Percentiles rank a stretch among this genome's conserved stretches.
phyloP scores from a whole-genome alignment of 352 stramenopile genomes.

The Pythium vanterpoolii region DNA sequence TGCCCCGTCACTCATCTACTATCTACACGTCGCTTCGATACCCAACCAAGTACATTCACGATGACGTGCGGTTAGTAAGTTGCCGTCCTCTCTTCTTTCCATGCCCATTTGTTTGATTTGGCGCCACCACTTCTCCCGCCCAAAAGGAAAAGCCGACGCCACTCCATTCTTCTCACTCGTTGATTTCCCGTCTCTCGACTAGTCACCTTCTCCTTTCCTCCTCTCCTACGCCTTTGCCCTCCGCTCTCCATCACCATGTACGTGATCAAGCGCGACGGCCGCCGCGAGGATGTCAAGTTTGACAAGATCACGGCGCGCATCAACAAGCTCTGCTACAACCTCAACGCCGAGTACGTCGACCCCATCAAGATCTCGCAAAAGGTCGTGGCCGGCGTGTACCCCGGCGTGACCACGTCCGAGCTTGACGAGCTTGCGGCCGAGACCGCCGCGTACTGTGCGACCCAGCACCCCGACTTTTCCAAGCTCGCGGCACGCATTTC shows the following conservation, averaged over 20 bases:
- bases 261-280: conserved; percentile 94
- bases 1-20: neutral
- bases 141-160: neutral
- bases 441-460: conserved; percentile 96
- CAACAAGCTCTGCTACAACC: conserved; percentile 97
- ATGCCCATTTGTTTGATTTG: conserved; percentile 10
- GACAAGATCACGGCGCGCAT: conserved; percentile 98
- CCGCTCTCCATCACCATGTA: too few relatives aligned
- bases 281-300: conserved; percentile 94
- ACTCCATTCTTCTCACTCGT: conserved; percentile 2
- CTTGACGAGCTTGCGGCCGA: conserved; percentile 98
- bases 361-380: conserved; percentile 98
- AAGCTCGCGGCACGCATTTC: conserved; percentile 97
- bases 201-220: neutral
- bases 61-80: conserved; percentile 6
- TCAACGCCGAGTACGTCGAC: conserved; percentile 97
- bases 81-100: neutral
- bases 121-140: conserved; percentile 2
- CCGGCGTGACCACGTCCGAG: conserved; percentile 97
- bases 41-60: neutral
- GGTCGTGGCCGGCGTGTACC: conserved; percentile 98
- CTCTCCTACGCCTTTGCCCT: neutral
- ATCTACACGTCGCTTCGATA: conserved; percentile 7
- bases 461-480: conserved; percentile 98
- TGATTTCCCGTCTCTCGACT: conserved; percentile 6